A percentile compares a stretch with the other conserved stretches of the same genome.
These are phyloP conservation scores for Cercospora nicotianae DNA, from an alignment of 2,329 filamentous ascomycete species.

Conservation along the genomic window DNA sequence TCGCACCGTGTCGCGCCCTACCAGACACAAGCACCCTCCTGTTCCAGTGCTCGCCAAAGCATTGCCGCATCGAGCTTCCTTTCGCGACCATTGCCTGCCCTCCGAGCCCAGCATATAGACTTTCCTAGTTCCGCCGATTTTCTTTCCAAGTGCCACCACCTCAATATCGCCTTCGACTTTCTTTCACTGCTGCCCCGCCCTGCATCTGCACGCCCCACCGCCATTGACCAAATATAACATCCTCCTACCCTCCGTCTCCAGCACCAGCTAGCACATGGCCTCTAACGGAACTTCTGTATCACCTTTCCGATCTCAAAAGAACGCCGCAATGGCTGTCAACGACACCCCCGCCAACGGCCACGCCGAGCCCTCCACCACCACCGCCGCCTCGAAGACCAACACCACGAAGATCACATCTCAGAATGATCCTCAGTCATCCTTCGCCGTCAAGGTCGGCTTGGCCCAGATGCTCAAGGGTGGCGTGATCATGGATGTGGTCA, in stretches of 20 bases:
- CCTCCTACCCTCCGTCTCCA: neutral
- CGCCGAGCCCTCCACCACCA: constrained; percentile 19
- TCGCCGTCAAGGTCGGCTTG: constrained; percentile 90
- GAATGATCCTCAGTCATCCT: constrained; percentile 51
- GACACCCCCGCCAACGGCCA: constrained; percentile 27
- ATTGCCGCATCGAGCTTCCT: neutral
- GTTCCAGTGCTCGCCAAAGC: neutral
- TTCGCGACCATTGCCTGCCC: neutral
- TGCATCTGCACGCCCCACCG: neutral
- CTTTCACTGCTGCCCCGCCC: neutral
- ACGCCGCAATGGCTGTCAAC: constrained; percentile 16
- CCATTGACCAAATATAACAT: neutral
- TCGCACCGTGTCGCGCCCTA: neutral
- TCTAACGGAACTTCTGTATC: constrained; percentile 22
- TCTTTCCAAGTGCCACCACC: neutral
- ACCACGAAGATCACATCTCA: constrained; percentile 25
- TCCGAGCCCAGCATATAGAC: constrained; percentile 8
- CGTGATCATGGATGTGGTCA: constrained; percentile 99
- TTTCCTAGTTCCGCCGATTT: constrained; percentile 11
- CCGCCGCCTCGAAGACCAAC: constrained; percentile 25
- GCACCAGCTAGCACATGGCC: constrained; percentile 17
- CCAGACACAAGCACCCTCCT: neutral
- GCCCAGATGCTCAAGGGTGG: constrained; percentile 99
- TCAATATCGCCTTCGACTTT: neutral
- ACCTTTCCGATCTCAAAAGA: constrained; percentile 25